A percentile compares a stretch with the other conserved stretches of the same genome.
These are phyloP conservation scores for Fusarium setosum DNA, from an alignment of 2,329 filamentous ascomycete genomes.

Conservation along the genomic window DNA sequence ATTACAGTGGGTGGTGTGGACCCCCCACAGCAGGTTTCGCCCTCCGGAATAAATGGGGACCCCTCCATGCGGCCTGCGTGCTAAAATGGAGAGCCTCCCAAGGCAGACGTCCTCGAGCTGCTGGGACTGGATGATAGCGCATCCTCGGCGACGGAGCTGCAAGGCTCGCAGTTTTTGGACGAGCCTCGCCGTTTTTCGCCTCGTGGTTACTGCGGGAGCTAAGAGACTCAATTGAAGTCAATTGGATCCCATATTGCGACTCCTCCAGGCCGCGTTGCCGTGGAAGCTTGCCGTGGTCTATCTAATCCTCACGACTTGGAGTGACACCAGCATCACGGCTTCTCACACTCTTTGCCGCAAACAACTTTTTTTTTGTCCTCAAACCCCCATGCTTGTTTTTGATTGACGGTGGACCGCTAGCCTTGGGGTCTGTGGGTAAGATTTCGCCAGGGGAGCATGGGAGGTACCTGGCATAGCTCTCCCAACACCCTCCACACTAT, in stretches of 20 bases:
- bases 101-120: constrained; percentile 39
- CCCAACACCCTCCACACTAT: constrained; percentile 38
- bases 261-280: neutral
- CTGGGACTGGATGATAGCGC: constrained; percentile 44
- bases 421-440: constrained; percentile 29
- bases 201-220: constrained; percentile 10
- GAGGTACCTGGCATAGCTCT: constrained; percentile 37
- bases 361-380: constrained; percentile 28
- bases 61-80: neutral
- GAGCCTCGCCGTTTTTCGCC: constrained; percentile 33
- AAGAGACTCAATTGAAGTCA: constrained; percentile 36
- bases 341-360: constrained; percentile 33
- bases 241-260: constrained; percentile 17
- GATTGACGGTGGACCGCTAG: constrained; percentile 29
- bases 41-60: constrained; percentile 13
- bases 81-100: constrained; percentile 31
- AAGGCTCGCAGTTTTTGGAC: constrained; percentile 29
- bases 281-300: constrained; percentile 18
- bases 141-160: constrained; percentile 38
- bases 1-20: constrained; percentile 12
- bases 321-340: constrained; percentile 19
- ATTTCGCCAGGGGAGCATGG: constrained; percentile 36
- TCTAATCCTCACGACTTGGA: constrained; percentile 41
- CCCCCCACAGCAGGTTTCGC: neutral
- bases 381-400: constrained; percentile 35